Percentiles rank a stretch among this genome's conserved stretches.
Conservation (phyloP, 768 basidiomycete species). For the Coprinopsis sp. region DNA sequence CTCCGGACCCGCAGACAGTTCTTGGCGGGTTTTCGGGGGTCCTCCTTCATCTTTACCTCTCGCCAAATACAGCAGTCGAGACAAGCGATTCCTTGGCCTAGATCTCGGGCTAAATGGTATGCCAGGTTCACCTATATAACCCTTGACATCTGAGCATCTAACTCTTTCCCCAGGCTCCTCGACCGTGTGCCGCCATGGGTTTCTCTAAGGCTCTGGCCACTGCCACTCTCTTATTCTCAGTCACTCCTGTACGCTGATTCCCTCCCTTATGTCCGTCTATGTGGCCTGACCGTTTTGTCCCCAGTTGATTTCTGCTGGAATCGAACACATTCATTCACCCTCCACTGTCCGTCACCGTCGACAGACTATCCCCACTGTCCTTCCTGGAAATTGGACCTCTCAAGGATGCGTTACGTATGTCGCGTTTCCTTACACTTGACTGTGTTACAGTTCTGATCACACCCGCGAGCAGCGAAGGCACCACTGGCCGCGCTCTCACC, state of each 20-base stretch:
- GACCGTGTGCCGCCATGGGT: slow-evolving; percentile 26
- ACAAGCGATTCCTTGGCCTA: slow-evolving; percentile 24
- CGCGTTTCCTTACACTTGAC: slow-evolving; percentile 1
- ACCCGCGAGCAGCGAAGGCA: slow-evolving; percentile 42
- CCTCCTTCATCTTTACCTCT: no score
- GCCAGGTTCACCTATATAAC: slow-evolving; percentile 27
- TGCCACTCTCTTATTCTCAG: slow-evolving; percentile 28
- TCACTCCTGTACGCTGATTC: slow-evolving; percentile 34
- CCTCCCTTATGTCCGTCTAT: background rate
- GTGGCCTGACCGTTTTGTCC: background rate
- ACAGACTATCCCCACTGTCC: slow-evolving; percentile 34
- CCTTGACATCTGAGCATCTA: slow-evolving; percentile 12
- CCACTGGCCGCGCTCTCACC: slow-evolving; percentile 53
- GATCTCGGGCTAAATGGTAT: slow-evolving; percentile 17
- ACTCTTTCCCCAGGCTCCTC: slow-evolving; percentile 9
- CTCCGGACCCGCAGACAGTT: no score
- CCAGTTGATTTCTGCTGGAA: slow-evolving; percentile 22
- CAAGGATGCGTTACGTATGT: slow-evolving; percentile 60
- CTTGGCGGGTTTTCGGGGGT: no score
- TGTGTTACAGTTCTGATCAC: background rate
- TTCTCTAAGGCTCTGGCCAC: slow-evolving; percentile 26
- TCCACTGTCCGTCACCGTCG: slow-evolving; percentile 31
- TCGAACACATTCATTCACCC: slow-evolving; percentile 23
- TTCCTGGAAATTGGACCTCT: slow-evolving; percentile 54
- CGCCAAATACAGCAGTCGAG: slow-evolving; percentile 14